These are phyloP conservation scores for Volutella citrinella DNA, from an alignment of 2,329 filamentous ascomycete genomes.

Conservation along the genomic window DNA sequence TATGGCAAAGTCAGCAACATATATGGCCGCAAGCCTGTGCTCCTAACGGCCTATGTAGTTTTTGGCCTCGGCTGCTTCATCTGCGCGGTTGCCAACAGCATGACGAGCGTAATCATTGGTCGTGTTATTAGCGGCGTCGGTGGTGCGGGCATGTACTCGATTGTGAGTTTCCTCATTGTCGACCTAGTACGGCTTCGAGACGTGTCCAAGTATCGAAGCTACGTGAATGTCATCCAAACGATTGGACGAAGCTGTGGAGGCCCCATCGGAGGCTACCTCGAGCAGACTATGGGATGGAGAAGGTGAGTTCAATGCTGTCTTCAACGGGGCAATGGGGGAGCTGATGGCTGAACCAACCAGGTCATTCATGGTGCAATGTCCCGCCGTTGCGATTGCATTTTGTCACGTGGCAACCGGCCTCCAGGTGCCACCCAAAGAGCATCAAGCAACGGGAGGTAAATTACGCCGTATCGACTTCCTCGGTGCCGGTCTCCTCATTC, in stretches of 20 bases:
- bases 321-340: no score
- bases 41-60: conserved; percentile 3
- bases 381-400: no score
- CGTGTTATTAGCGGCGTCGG: conserved; percentile 6
- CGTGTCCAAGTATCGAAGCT: conserved; percentile 10
- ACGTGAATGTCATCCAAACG: conserved; percentile 11
- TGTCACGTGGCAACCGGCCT: no score
- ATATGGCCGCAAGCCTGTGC: conserved; percentile 5
- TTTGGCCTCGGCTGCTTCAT: conserved; percentile 5
- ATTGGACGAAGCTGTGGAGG: conserved; percentile 8
- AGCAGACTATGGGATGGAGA: conserved; percentile 10
- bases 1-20: conserved; percentile 12
- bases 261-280: conserved; percentile 7
- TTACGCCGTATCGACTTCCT: conserved; percentile 4
- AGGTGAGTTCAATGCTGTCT: no score
- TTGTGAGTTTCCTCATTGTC: conserved; percentile 5
- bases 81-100: conserved; percentile 1
- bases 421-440: no score
- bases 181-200: conserved; percentile 10
- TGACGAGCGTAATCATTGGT: conserved; percentile 1
- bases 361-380: no score
- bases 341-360: no score
- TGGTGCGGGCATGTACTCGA: conserved; percentile 5
- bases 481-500: conserved; percentile 1
- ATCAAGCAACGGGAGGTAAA: no score